phyloP scores from a whole-genome alignment of 306 rosid species.

The Benincasa hispida region DNA sequence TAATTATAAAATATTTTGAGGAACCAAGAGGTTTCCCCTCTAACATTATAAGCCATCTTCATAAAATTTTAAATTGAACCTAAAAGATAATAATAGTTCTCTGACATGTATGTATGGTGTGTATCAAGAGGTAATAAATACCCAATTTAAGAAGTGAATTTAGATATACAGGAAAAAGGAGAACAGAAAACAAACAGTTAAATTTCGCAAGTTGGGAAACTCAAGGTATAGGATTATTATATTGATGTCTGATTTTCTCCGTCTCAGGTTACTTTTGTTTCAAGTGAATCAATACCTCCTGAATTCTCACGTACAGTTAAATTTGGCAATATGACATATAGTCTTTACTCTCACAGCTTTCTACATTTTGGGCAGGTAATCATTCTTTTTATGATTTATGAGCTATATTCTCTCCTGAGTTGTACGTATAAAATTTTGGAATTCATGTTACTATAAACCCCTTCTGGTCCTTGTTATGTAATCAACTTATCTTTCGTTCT shows the following conservation, averaged over 20 bases:
- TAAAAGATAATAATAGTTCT: background rate
- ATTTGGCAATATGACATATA: conserved; percentile 63
- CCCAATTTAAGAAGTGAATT: background rate
- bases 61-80: background rate
- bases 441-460: background rate
- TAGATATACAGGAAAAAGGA: background rate
- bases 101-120: background rate
- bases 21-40: background rate
- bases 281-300: conserved; percentile 52
- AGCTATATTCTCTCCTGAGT: background rate
- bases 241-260: conserved; percentile 7
- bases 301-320: conserved; percentile 46
- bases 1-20: background rate
- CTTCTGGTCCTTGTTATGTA: background rate
- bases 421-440: background rate
- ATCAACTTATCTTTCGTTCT: too few relatives aligned
- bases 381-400: background rate
- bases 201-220: background rate
- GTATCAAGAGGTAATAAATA: background rate
- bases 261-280: conserved; percentile 82
- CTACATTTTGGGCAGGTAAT: conserved; percentile 91
- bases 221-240: background rate
- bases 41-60: background rate
- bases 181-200: background rate
- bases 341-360: conserved; percentile 91